These are phyloP conservation scores for Yamadazyma scolyti DNA, from an alignment of 805 yeast genomes.

Conservation along the genomic window DNA sequence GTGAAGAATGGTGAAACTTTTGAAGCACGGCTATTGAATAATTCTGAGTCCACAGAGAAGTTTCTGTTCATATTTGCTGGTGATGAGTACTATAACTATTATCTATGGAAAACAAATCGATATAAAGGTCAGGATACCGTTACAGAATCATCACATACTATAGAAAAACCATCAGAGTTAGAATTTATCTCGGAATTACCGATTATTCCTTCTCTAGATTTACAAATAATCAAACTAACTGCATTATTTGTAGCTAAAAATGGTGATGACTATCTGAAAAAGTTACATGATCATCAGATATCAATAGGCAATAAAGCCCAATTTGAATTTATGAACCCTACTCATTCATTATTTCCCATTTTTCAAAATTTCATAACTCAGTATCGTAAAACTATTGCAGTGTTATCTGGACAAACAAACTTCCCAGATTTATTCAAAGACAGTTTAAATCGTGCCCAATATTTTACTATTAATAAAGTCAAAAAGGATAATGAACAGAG, in stretches of 20 bases:
- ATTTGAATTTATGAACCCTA: slow-evolving; percentile 61
- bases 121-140: slow-evolving; percentile 3
- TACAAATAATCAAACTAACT: slow-evolving; percentile 65
- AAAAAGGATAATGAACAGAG: slow-evolving; percentile 22
- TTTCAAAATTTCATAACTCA: slow-evolving; percentile 52
- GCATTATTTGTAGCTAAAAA: slow-evolving; percentile 68
- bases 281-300: slow-evolving; percentile 34
- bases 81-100: slow-evolving; percentile 58
- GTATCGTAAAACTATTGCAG: slow-evolving; percentile 36
- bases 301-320: slow-evolving; percentile 42
- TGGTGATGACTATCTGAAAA: slow-evolving; percentile 41
- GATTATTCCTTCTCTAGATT: slow-evolving; percentile 55
- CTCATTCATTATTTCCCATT: slow-evolving; percentile 57
- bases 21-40: slow-evolving; percentile 53
- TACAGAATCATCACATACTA: not conserved
- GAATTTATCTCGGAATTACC: slow-evolving; percentile 26
- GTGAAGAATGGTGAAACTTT: slow-evolving; percentile 63
- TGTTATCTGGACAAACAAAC: slow-evolving; percentile 9
- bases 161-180: slow-evolving; percentile 15
- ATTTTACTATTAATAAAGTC: slow-evolving; percentile 35
- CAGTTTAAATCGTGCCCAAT: slow-evolving; percentile 57
- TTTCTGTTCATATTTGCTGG: slow-evolving; percentile 60
- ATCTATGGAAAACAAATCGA: slow-evolving; percentile 41
- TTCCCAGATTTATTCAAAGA: slow-evolving; percentile 37
- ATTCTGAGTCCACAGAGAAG: slow-evolving; percentile 41